These are phyloP conservation scores for Taphrina deformans DNA, from an alignment of 1,139 yeast species.

Conservation along the genomic window DNA sequence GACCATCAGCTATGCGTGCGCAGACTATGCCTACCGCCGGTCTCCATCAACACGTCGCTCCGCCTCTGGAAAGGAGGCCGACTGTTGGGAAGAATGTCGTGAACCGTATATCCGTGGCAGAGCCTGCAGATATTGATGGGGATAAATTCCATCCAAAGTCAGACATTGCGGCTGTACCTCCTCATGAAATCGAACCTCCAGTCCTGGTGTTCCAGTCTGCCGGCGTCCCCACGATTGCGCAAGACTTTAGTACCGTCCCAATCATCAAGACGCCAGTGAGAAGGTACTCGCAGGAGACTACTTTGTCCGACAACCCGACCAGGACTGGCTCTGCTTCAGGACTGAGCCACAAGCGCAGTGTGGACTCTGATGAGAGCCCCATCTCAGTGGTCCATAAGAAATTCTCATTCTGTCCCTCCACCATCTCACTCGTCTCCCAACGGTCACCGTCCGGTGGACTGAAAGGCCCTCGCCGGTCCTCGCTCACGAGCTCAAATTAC, in stretches of 20 bases:
- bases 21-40: background rate
- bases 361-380: background rate
- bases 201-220: background rate
- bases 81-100: background rate
- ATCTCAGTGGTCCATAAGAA: constrained; percentile 7
- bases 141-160: too few species aligned
- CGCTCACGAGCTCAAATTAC: constrained; percentile 3
- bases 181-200: background rate
- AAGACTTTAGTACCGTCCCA: background rate
- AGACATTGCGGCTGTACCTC: background rate
- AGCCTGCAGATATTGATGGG: too few species aligned
- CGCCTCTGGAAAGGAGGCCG: background rate
- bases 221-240: background rate
- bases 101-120: too few species aligned
- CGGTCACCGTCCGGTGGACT: constrained; percentile 1
- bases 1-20: background rate
- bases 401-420: constrained; percentile 30
- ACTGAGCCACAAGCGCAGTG: constrained; percentile 3
- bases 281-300: background rate
- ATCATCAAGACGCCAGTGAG: background rate
- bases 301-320: background rate
- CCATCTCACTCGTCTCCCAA: constrained; percentile 15
- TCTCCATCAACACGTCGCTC: background rate
- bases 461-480: constrained; percentile 2
- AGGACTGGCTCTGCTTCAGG: background rate